A percentile compares a stretch with the other conserved stretches of the same genome.
Conservation (phyloP, 257 asterid species). For the Nicotiana knightiana region DNA sequence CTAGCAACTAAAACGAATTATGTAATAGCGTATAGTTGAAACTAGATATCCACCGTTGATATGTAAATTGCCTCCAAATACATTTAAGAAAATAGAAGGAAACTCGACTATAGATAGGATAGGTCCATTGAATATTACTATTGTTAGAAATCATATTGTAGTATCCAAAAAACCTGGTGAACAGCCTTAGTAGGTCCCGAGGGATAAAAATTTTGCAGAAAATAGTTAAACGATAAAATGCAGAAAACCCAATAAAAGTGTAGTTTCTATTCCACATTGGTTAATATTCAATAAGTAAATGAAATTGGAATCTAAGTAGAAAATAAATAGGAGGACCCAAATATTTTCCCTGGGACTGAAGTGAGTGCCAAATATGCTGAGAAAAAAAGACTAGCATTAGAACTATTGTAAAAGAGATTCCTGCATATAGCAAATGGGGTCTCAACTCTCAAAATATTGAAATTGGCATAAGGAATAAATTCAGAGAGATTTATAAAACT, state of each 20-base stretch:
- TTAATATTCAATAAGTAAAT: neutral
- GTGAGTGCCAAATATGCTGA: conserved; percentile 52
- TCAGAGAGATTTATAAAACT: conserved; percentile 57
- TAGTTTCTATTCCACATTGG: conserved; percentile 7
- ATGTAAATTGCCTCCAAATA: neutral
- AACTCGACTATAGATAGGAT: neutral
- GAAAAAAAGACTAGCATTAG: conserved; percentile 5
- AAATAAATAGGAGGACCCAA: conserved; percentile 3
- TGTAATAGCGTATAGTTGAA: neutral
- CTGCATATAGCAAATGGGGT: neutral
- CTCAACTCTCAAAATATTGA: neutral
- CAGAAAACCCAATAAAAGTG: neutral
- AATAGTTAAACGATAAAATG: neutral
- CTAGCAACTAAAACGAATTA: too few species aligned
- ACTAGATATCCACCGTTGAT: neutral
- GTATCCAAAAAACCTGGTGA: neutral
- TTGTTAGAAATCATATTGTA: neutral
- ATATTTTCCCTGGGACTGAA: conserved; percentile 38
- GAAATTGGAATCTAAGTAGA: conserved; percentile 2
- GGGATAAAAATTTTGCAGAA: neutral
- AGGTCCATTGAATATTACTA: neutral
- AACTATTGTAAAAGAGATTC: neutral
- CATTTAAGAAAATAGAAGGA: neutral
- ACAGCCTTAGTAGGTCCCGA: neutral
- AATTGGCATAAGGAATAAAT: conserved; percentile 19